phyloP scores from a whole-genome alignment of 768 basidiomycete genomes.

The Filobasidium floriforme region DNA sequence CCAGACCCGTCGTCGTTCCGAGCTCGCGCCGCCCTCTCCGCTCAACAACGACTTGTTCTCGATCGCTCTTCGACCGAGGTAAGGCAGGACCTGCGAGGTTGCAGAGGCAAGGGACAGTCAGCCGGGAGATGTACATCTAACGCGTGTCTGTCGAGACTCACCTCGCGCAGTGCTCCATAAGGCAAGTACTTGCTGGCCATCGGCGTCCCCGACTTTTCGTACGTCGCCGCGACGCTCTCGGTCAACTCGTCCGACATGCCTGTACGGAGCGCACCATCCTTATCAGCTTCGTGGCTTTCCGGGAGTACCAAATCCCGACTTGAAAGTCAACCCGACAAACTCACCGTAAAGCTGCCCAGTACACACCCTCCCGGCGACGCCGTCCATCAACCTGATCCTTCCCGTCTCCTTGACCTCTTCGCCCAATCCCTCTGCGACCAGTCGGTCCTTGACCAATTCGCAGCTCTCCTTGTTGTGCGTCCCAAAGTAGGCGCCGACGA shows the following conservation, averaged over 20 bases:
- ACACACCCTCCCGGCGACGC: slow-evolving; percentile 59
- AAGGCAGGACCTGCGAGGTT: slow-evolving; percentile 65
- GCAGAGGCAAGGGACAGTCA: slow-evolving; percentile 39
- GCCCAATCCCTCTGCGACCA: slow-evolving; percentile 57
- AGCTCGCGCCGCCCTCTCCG: slow-evolving; percentile 56
- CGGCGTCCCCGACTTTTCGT: slow-evolving; percentile 52
- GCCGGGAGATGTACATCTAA: slow-evolving; percentile 4
- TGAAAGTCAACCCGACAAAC: slow-evolving; percentile 26
- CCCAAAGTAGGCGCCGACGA: slow-evolving; percentile 69
- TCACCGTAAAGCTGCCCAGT: slow-evolving; percentile 78
- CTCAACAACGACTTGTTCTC: slow-evolving; percentile 89
- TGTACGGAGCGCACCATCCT: slow-evolving; percentile 37
- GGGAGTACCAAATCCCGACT: too few relatives aligned
- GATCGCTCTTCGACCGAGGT: slow-evolving; percentile 74
- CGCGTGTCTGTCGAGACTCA: background rate
- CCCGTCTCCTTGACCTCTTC: slow-evolving; percentile 31
- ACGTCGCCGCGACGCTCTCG: slow-evolving; percentile 57
- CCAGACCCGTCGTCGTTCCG: slow-evolving; percentile 55
- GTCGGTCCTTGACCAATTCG: slow-evolving; percentile 55
- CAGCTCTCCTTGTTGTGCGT: slow-evolving; percentile 77
- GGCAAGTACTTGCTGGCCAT: slow-evolving; percentile 64
- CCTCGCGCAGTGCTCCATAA: slow-evolving; percentile 27
- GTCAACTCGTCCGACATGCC: slow-evolving; percentile 83
- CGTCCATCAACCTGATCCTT: slow-evolving; percentile 50
- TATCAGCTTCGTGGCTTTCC: background rate